Evolutionary conservation across 306 rosid genomes (phyloP).

Genomic region (Cucumis sativus): DNA sequence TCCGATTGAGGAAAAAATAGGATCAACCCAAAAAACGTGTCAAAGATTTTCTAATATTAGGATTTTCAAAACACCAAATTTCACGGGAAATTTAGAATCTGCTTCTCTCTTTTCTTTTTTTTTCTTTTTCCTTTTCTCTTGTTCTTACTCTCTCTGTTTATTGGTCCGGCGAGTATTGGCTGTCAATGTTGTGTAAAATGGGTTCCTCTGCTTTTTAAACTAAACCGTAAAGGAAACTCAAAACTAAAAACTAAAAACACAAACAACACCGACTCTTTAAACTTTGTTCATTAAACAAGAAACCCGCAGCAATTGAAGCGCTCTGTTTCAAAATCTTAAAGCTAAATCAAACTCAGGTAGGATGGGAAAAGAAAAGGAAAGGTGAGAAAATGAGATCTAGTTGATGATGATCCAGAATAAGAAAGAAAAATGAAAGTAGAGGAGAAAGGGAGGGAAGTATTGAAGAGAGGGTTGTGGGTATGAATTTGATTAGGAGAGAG

Average conservation of each 20-base stretch:
- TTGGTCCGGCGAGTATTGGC: constrained; percentile 17
- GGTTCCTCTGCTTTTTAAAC: constrained; percentile 12
- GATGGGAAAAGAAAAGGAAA: constrained; percentile 4
- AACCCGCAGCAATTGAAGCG: constrained; percentile 20
- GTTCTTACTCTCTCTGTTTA: neutral
- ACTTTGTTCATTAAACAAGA: constrained; percentile 25
- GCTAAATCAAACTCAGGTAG: constrained; percentile 13
- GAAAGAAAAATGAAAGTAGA: no score
- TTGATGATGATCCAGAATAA: no score
- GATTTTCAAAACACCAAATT: constrained; percentile 21
- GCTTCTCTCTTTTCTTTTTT: neutral
- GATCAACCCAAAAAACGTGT: constrained; percentile 24
- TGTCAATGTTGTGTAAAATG: constrained; percentile 27
- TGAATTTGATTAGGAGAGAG: no score
- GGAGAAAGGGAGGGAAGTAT: no score
- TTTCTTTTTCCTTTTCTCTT: neutral
- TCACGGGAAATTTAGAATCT: constrained; percentile 25
- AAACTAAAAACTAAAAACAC: constrained; percentile 26
- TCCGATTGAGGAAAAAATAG: constrained; percentile 13
- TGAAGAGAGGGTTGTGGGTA: no score
- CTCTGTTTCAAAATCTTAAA: constrained; percentile 20
- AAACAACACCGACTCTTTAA: neutral
- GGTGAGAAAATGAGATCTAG: neutral
- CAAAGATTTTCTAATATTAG: constrained; percentile 27
- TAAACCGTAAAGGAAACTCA: constrained; percentile 24